Conservation (phyloP, 129 eudicot species). For the Flaveria trinervia region DNA sequence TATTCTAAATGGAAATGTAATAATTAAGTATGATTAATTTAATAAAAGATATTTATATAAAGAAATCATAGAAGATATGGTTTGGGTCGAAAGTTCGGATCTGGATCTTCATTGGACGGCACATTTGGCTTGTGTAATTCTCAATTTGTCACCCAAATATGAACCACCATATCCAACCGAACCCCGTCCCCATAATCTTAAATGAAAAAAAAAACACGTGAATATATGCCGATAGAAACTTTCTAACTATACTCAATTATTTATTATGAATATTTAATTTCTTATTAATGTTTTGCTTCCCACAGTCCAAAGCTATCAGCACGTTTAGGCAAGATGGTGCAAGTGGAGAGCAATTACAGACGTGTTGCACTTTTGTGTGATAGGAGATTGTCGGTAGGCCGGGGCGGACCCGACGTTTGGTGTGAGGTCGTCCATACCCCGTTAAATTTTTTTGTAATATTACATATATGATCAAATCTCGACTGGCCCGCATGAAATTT, state of each 20-base stretch:
- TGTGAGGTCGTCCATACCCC: too few relatives aligned
- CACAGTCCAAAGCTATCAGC: too few relatives aligned
- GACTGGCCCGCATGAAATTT: too few relatives aligned
- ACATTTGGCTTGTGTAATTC: slow-evolving; percentile 31
- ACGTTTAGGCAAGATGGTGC: too few relatives aligned
- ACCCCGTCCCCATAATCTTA: slow-evolving; percentile 22
- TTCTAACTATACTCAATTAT: background rate
- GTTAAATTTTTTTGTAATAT: too few relatives aligned
- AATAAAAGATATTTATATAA: background rate
- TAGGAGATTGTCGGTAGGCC: too few relatives aligned
- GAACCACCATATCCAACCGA: slow-evolving; percentile 33
- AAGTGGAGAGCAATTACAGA: too few relatives aligned
- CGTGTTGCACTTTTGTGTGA: too few relatives aligned
- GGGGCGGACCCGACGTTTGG: too few relatives aligned
- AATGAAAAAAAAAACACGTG: slow-evolving; percentile 15
- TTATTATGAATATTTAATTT: background rate
- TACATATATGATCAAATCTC: too few relatives aligned
- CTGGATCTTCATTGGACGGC: slow-evolving; percentile 40
- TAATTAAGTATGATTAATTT: background rate
- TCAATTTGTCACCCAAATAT: slow-evolving; percentile 27
- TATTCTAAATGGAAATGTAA: background rate
- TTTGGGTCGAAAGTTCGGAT: slow-evolving; percentile 41
- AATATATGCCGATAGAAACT: background rate
- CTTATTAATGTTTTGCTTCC: background rate
- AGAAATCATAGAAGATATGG: slow-evolving; percentile 39